phyloP scores from a whole-genome alignment of 1,284 basidiomycete genomes.

The Ceratorhiza oryzae-sativae region DNA sequence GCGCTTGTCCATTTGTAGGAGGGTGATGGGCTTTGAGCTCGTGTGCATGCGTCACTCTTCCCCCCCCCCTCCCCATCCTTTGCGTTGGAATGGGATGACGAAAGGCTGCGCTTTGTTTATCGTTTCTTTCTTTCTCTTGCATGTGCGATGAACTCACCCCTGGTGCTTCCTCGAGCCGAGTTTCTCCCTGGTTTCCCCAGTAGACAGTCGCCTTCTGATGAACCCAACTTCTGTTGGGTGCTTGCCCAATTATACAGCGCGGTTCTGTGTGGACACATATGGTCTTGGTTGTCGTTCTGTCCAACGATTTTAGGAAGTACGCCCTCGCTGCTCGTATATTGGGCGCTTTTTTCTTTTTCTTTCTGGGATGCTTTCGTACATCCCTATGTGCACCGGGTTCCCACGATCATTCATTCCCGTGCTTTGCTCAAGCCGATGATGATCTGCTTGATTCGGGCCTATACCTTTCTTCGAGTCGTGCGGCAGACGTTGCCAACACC shows the following conservation, averaged over 20 bases:
- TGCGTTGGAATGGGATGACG: slow-evolving; percentile 4
- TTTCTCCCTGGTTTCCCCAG: slow-evolving; percentile 22
- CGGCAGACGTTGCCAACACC: neutral
- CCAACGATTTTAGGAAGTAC: slow-evolving; percentile 10
- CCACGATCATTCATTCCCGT: neutral
- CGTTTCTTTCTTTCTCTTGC: neutral
- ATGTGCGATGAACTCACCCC: neutral
- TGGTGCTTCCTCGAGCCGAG: neutral
- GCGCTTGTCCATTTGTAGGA: slow-evolving; percentile 16
- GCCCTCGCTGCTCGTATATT: neutral
- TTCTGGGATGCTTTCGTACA: neutral
- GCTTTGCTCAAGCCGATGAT: slow-evolving; percentile 10
- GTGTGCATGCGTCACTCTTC: neutral
- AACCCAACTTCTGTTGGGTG: neutral
- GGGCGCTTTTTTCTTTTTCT: slow-evolving; percentile 1
- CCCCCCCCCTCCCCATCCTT: too few relatives aligned
- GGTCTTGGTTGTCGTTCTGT: neutral
- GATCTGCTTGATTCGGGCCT: neutral
- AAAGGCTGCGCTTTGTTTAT: neutral
- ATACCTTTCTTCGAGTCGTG: neutral
- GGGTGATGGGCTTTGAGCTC: slow-evolving; percentile 30
- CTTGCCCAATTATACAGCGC: neutral
- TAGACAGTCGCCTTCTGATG: slow-evolving; percentile 5
- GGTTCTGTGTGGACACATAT: neutral
- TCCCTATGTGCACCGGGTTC: neutral